Percentiles rank a stretch among this genome's conserved stretches.
Evolutionary conservation across 2,329 filamentous ascomycete species (phyloP).

Genomic region (Stemphylium lycopersici): DNA sequence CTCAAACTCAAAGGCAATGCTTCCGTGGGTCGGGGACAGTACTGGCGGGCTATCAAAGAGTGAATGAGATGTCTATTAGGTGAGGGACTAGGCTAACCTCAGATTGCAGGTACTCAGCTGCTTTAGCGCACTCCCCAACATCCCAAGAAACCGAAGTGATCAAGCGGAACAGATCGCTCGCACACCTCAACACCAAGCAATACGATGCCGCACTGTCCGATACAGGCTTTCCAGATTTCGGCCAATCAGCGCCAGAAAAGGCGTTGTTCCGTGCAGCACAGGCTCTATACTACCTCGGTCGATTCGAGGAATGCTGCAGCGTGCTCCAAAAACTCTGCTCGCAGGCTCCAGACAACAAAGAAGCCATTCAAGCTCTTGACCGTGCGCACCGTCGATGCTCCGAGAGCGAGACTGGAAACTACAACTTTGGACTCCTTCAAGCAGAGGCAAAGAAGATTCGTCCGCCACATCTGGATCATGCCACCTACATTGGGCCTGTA

Average conservation of each 20-base stretch:
- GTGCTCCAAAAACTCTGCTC: slow-evolving; percentile 40
- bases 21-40: slow-evolving; percentile 12
- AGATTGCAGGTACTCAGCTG: slow-evolving; percentile 48
- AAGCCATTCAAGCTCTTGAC: slow-evolving; percentile 33
- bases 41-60: slow-evolving; percentile 23
- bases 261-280: slow-evolving; percentile 52
- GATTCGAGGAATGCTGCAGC: slow-evolving; percentile 46
- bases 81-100: slow-evolving; percentile 31
- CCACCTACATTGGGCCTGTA: slow-evolving; percentile 54
- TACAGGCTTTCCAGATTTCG: slow-evolving; percentile 23
- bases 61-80: neutral
- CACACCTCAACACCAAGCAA: slow-evolving; percentile 39
- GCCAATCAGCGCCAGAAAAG: slow-evolving; percentile 45
- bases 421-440: slow-evolving; percentile 44
- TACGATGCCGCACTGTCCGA: slow-evolving; percentile 48
- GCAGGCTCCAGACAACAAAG: slow-evolving; percentile 32
- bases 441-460: slow-evolving; percentile 48
- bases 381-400: slow-evolving; percentile 22
- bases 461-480: slow-evolving; percentile 54
- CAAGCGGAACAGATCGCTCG: slow-evolving; percentile 48
- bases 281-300: slow-evolving; percentile 52
- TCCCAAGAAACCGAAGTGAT: slow-evolving; percentile 38
- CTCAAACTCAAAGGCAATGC: slow-evolving; percentile 21
- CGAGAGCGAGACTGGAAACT: slow-evolving; percentile 51
- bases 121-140: slow-evolving; percentile 20